Evolutionary conservation across 2,329 filamentous ascomycete species (phyloP).

Genomic region (Cladosporium colombiae): DNA sequence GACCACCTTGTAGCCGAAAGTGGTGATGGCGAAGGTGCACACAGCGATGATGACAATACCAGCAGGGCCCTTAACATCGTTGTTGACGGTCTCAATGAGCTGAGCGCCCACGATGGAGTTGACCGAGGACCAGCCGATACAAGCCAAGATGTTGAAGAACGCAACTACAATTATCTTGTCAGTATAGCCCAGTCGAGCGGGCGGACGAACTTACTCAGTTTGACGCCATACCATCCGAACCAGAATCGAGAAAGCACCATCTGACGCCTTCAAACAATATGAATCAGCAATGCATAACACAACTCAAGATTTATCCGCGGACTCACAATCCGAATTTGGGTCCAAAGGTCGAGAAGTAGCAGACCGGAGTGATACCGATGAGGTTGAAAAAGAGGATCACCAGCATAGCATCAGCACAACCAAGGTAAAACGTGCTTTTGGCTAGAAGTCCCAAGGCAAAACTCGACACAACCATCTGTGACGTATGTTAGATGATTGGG

Average conservation of each 20-base stretch:
- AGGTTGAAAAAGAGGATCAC: conserved; percentile 75
- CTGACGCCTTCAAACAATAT: conserved; percentile 52
- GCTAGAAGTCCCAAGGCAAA: conserved; percentile 75
- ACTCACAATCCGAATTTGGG: conserved; percentile 64
- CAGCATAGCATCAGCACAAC: conserved; percentile 71
- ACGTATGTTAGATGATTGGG: neutral
- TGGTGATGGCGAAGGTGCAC: conserved; percentile 67
- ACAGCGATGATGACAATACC: conserved; percentile 74
- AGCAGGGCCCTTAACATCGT: conserved; percentile 67
- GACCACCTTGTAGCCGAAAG: conserved; percentile 74
- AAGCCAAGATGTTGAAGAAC: conserved; percentile 69
- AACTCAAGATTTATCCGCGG: neutral
- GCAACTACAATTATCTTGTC: conserved; percentile 53
- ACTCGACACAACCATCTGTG: conserved; percentile 68
- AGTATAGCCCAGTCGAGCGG: neutral
- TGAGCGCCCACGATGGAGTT: conserved; percentile 81
- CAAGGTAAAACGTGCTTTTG: conserved; percentile 67
- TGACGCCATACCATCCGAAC: conserved; percentile 58
- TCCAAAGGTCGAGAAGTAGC: conserved; percentile 76
- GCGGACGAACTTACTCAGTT: conserved; percentile 43
- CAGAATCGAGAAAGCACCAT: conserved; percentile 79
- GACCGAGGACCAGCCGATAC: conserved; percentile 73
- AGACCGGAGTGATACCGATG: conserved; percentile 70
- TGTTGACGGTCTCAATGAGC: conserved; percentile 72
- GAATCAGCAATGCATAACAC: neutral